Evolutionary conservation across 1,284 basidiomycete genomes (phyloP).

Genomic region (Irpex sp.): DNA sequence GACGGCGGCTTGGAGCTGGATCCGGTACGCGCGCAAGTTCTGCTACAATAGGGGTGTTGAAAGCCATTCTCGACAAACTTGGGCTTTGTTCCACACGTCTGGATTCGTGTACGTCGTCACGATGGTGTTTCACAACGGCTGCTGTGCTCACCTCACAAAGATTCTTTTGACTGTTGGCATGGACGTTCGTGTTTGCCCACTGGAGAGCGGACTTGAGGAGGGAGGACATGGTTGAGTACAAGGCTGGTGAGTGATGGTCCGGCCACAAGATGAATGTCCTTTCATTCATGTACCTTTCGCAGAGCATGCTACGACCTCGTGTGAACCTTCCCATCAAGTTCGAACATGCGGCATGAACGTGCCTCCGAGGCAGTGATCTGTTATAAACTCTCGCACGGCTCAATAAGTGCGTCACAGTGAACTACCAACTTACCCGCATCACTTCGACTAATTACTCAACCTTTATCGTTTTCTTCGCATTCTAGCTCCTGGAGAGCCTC

Average conservation of each 20-base stretch:
- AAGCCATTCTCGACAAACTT: conserved; percentile 55
- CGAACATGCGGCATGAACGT: background rate
- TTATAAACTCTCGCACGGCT: background rate
- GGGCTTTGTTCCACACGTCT: conserved; percentile 57
- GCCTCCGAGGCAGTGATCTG: background rate
- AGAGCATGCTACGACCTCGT: conserved; percentile 1
- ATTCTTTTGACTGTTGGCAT: conserved; percentile 20
- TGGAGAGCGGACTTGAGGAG: conserved; percentile 12
- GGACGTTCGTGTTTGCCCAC: background rate
- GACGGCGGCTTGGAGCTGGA: conserved; percentile 26
- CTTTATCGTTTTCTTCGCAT: background rate
- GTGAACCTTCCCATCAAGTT: background rate
- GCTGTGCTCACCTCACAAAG: conserved; percentile 39
- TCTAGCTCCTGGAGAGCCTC: conserved; percentile 10
- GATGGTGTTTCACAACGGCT: background rate
- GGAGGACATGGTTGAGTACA: conserved; percentile 12
- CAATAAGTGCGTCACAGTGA: background rate
- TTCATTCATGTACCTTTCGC: conserved; percentile 10
- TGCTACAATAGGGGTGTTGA: conserved; percentile 57
- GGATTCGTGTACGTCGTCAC: background rate
- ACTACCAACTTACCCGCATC: background rate
- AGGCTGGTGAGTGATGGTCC: background rate
- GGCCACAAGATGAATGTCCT: background rate
- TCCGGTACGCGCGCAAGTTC: conserved; percentile 51
- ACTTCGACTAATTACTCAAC: background rate